phyloP scores from a whole-genome alignment of 495 filamentous ascomycete species.

The Halenospora varia region DNA sequence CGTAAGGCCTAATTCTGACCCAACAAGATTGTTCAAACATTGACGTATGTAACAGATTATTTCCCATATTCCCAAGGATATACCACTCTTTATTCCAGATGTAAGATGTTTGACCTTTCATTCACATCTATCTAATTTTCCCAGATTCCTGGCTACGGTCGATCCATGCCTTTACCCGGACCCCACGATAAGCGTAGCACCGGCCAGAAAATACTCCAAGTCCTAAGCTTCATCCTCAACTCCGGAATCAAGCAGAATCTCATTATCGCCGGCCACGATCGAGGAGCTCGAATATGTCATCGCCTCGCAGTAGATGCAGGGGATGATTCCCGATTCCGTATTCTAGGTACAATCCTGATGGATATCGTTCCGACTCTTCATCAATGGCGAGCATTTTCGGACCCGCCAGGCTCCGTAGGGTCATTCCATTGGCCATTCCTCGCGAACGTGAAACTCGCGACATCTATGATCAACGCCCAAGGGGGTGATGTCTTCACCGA shows the following conservation, averaged over 20 bases:
- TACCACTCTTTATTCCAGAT: constrained; percentile 38
- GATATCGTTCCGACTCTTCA: constrained; percentile 47
- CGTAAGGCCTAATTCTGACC: constrained; percentile 9
- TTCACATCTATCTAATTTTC: not conserved
- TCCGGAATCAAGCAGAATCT: constrained; percentile 10
- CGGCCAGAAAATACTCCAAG: constrained; percentile 34
- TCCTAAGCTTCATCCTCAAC: constrained; percentile 24
- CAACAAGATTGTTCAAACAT: not conserved
- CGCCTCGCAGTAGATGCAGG: constrained; percentile 35
- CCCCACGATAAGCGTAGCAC: constrained; percentile 32
- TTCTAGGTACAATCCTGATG: constrained; percentile 33
- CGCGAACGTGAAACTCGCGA: constrained; percentile 40
- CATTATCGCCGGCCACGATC: constrained; percentile 42
- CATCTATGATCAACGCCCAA: constrained; percentile 38
- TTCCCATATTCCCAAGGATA: constrained; percentile 16
- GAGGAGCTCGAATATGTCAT: constrained; percentile 44
- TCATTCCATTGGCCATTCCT: constrained; percentile 50
- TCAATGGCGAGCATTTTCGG: constrained; percentile 31
- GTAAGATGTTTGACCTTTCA: constrained; percentile 2
- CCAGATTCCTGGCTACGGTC: constrained; percentile 45
- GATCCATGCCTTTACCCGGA: constrained; percentile 25
- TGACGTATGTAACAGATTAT: constrained; percentile 10
- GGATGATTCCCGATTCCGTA: constrained; percentile 18
- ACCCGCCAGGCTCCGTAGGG: constrained; percentile 24
- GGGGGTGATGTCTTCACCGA: constrained; percentile 36